A percentile compares a stretch with the other conserved stretches of the same genome.
phyloP scores from a whole-genome alignment of 2,329 filamentous ascomycete genomes.

The Neopestalotiopsis rosae region DNA sequence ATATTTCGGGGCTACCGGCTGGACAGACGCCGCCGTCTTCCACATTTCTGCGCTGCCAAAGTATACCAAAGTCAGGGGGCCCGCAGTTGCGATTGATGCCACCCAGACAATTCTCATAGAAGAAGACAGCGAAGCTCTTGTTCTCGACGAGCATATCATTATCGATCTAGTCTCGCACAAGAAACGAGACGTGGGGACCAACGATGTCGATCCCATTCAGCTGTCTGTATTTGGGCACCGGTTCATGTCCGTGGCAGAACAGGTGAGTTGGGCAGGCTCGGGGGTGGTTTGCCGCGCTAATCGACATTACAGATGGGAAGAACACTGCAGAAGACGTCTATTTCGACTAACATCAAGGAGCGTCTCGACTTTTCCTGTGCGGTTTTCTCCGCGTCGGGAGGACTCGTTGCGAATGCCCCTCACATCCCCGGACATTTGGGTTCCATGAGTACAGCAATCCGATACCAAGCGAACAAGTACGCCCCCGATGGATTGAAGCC shows the following conservation, averaged over 20 bases:
- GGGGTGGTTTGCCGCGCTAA: background rate
- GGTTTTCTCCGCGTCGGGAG: constrained; percentile 75
- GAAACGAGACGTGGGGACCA: constrained; percentile 46
- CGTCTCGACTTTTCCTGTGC: constrained; percentile 82
- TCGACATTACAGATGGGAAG: constrained; percentile 66
- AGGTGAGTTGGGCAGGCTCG: background rate
- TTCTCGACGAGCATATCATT: constrained; percentile 41
- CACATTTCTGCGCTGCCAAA: constrained; percentile 30
- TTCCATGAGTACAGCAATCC: constrained; percentile 67
- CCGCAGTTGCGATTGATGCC: constrained; percentile 67
- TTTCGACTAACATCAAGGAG: constrained; percentile 81
- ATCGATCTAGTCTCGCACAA: constrained; percentile 34
- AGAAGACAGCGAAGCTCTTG: constrained; percentile 33
- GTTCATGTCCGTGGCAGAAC: constrained; percentile 85
- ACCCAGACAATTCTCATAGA: constrained; percentile 79
- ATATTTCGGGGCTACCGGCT: constrained; percentile 23
- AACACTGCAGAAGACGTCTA: constrained; percentile 76
- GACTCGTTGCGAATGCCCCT: constrained; percentile 75
- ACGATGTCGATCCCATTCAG: constrained; percentile 69
- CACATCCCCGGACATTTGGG: constrained; percentile 74
- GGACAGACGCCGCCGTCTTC: constrained; percentile 34
- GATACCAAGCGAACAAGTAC: constrained; percentile 59
- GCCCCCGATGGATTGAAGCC: constrained; percentile 61
- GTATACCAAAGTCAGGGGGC: constrained; percentile 33
- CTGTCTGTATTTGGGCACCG: constrained; percentile 79